phyloP scores from a whole-genome alignment of 2,329 filamentous ascomycete species.

The Cytospora paraplurivora region DNA sequence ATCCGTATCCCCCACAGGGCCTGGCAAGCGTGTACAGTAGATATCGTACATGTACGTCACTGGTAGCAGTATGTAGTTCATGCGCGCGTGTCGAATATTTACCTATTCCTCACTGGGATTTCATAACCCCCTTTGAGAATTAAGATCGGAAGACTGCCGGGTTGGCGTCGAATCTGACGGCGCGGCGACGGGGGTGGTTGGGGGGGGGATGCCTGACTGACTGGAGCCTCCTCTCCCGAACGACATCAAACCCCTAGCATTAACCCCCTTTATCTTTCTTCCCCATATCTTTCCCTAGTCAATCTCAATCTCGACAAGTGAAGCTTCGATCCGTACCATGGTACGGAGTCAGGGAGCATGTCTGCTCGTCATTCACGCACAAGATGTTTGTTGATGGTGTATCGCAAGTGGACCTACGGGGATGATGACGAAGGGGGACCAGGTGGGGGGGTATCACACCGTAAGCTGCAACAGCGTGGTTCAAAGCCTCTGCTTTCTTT shows the following conservation, averaged over 20 bases:
- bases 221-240: not conserved
- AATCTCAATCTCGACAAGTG: slow-evolving; percentile 7
- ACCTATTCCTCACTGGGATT: too few relatives aligned
- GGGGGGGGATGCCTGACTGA: not conserved
- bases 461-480: not conserved
- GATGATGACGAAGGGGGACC: slow-evolving; percentile 15
- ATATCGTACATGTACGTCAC: too few relatives aligned
- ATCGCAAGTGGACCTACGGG: slow-evolving; percentile 16
- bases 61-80: too few relatives aligned
- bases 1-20: too few relatives aligned
- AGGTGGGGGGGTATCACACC: not conserved
- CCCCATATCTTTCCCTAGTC: slow-evolving; percentile 12
- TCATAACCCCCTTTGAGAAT: too few relatives aligned
- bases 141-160: too few relatives aligned
- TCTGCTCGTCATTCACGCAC: slow-evolving; percentile 10
- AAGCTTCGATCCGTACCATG: not conserved
- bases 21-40: too few relatives aligned
- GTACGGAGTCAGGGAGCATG: not conserved
- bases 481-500: slow-evolving; percentile 8
- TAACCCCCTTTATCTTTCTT: not conserved
- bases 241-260: not conserved
- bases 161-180: too few relatives aligned
- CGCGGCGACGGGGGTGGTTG: not conserved
- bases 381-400: not conserved
- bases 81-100: too few relatives aligned